A percentile compares a stretch with the other conserved stretches of the same genome.
Conservation (phyloP, 1,139 yeast genomes). For the Arxiozyma slooffiae region DNA sequence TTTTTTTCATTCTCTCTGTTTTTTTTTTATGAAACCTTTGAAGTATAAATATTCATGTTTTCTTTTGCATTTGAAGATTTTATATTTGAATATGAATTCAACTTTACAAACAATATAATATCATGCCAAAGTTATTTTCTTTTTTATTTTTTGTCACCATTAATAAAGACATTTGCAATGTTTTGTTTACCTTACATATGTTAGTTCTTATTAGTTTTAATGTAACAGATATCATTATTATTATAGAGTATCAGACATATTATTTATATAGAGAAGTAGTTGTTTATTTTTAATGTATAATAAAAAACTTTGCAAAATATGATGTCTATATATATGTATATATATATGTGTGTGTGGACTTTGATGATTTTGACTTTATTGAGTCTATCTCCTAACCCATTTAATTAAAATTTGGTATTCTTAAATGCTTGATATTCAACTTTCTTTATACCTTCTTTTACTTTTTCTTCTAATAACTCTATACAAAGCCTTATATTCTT, state of each 20-base stretch:
- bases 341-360: background rate
- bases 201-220: background rate
- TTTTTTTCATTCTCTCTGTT: background rate
- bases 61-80: background rate
- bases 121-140: slow-evolving; percentile 4
- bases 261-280: background rate
- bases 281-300: slow-evolving; percentile 1
- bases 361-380: background rate
- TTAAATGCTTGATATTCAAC: slow-evolving; percentile 21
- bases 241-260: background rate
- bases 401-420: slow-evolving; percentile 19
- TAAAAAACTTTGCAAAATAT: background rate
- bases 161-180: background rate
- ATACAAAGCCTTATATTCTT: slow-evolving; percentile 59
- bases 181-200: background rate
- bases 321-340: too few species aligned
- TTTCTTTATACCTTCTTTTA: slow-evolving; percentile 47
- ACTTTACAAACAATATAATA: slow-evolving; percentile 4
- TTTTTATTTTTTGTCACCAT: background rate
- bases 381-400: background rate
- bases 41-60: slow-evolving; percentile 2
- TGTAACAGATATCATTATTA: background rate
- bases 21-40: slow-evolving; percentile 1
- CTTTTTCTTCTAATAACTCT: slow-evolving; percentile 47
- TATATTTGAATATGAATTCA: slow-evolving; percentile 3